Base-by-base conservation (phyloP, 2,329 filamentous ascomycete species). In the Ophiostoma tasmaniense region DNA sequence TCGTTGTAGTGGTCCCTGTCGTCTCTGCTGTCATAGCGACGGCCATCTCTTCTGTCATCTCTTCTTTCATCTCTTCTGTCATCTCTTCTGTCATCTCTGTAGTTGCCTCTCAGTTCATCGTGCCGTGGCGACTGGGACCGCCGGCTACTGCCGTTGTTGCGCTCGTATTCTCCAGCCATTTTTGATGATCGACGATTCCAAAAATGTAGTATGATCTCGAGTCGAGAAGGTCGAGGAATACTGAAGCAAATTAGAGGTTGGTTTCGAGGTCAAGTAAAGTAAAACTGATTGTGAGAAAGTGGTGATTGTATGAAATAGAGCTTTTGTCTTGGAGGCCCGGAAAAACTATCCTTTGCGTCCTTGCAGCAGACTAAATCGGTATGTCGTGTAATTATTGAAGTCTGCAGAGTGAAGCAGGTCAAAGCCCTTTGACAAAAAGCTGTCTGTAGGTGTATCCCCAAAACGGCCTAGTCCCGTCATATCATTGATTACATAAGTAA, bases 51-150 rank as follows among this genome's bases (percentile, higher is more conserved):
- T 37, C 68, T 50, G n/a, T 66, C 66, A 25, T 64, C 50, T 55
- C 50, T 22, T 8, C 50, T 52, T 30, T 70, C 67, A 25, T 70
- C 39, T 8, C 61, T 45, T 5, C 65, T 65, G 6, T 67, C 66
- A 11, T 68, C 62, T 6, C 67, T 6, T 5, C 45, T 33, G 7
- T 66, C 62, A 25, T 59, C 61, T 37, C 61, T 35, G 20, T 37
- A 37, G 8, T 64, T 20, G 2, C 35, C 67, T 28, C 67, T 20
- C 5, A 50, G 67, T 7, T 67, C 68, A 25, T 67, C 66, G 8
- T 59, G 45, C 2, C 33, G 52, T 8, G 69, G 69, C 28, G 70
- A 69, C 13, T 52, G 65, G 14, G 70, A 67, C 33, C 70, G 67
- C 17, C 66, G 68, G 35, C 67, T 45, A 3, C 25, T 55, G 37